Conservation (phyloP, 257 asterid genomes). For the Nicotiana undulata region DNA sequence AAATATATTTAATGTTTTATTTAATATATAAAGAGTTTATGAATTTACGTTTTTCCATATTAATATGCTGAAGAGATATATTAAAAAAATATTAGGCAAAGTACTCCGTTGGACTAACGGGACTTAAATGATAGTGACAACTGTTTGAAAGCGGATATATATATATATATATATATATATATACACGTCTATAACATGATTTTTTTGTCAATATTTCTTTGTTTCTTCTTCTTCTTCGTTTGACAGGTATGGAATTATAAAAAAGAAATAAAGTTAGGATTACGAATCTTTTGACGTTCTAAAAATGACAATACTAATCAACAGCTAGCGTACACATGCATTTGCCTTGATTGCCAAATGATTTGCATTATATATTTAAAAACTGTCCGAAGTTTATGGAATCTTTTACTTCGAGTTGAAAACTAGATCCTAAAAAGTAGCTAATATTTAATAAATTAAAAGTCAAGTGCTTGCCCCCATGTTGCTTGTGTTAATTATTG, state of each 20-base stretch:
- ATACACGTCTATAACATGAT: not conserved
- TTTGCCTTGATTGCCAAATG: not conserved
- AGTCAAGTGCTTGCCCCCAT: not conserved
- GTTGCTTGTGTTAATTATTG: not conserved
- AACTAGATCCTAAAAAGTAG: not conserved
- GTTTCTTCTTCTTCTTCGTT: not conserved
- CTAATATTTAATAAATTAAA: not conserved
- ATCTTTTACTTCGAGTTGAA: not conserved
- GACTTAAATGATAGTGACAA: not conserved
- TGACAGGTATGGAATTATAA: no score
- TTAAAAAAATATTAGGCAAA: not conserved
- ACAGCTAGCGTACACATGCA: not conserved
- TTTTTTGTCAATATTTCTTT: not conserved
- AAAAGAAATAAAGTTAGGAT: not conserved
- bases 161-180: no score
- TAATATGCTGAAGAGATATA: not conserved
- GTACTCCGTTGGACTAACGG: not conserved
- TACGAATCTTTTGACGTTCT: not conserved
- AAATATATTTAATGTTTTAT: not conserved
- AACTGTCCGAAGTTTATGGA: not conserved
- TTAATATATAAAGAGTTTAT: not conserved
- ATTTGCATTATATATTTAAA: not conserved
- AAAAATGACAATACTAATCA: not conserved
- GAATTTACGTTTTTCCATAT: not conserved
- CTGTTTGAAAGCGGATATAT: not conserved